Evolutionary conservation across 495 filamentous ascomycete species (phyloP), one percentile per base, ranked within the genome.

Genomic region (Haplographium delicatum): DNA sequence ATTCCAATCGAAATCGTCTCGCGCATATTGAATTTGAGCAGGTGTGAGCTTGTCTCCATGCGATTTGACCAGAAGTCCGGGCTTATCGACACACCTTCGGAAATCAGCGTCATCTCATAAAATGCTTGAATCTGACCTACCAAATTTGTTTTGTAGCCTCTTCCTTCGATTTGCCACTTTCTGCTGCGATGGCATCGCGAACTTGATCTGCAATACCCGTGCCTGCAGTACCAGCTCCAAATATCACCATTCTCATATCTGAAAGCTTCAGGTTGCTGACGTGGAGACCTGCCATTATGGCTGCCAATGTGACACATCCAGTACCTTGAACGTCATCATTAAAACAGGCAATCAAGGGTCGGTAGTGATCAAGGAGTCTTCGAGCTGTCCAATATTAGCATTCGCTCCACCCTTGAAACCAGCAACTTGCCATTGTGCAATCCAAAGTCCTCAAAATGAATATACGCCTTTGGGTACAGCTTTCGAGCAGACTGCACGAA

Each of bases 241-340:
- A 95, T 20, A 91, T 62, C 0, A 93, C 74, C 33, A 91, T 68
- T 34, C 82, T 75, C 4, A 83, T 68, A 51, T 95, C 87, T 26
- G 67, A 66, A 23, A 91, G 63, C 46, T 83, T 78, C 43, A 84
- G 63, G 4, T 84, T 75, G 44, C 76, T 79, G 15, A 94, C 79
- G 45, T 88, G 76, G 10, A 89, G 66, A 2, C 74, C 88, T 1
- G 86, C 78, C 65, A 86, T 79, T 51, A 95, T 83, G 0, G 84
- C 89, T 0, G 89, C 89, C 3, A 95, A 70, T 0, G 89, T 94
- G 2, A 95, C 88, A 28, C 85, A 88, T 0, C 90, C 89, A 1
- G 90, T 95, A 2, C 89, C 89, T 62, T 95, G 90, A 1, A 95
- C 83, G 65, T 95, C 89, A 45, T 95, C 89, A 52, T 95, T 95